Percentiles rank a stretch among this genome's conserved stretches.
These are phyloP conservation scores for Aspergillus egyptiacus DNA, from an alignment of 495 filamentous ascomycete genomes.

Conservation along the genomic window DNA sequence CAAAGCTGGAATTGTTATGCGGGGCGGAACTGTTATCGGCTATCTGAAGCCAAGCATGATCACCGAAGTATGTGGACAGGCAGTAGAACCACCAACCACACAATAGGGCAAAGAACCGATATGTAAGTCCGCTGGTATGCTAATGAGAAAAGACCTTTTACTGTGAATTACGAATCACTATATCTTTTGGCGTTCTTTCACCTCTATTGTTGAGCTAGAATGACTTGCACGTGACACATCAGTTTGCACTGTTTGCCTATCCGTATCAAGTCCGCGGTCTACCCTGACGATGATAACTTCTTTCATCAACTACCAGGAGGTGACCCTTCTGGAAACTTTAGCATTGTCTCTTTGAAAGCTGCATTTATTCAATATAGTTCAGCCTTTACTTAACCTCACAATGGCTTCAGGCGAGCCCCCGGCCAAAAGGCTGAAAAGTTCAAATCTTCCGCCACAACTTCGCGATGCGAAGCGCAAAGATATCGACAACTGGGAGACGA, in stretches of 20 bases:
- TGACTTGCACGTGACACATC: conserved; percentile 6
- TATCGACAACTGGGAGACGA: conserved; percentile 95
- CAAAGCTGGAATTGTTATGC: conserved; percentile 25
- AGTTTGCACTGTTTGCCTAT: conserved; percentile 16
- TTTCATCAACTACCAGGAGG: conserved; percentile 8
- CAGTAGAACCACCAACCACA: too few species aligned
- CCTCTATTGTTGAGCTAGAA: not conserved
- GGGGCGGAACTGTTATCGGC: conserved; percentile 8
- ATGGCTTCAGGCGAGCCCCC: conserved; percentile 42
- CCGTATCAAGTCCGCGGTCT: conserved; percentile 8
- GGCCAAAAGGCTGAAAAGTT: conserved; percentile 41
- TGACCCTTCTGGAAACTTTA: conserved; percentile 12
- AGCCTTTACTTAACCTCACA: not conserved
- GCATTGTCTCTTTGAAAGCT: too few species aligned
- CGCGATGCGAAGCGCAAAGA: conserved; percentile 74
- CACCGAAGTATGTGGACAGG: not conserved
- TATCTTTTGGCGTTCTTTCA: too few species aligned
- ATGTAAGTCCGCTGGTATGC: too few species aligned
- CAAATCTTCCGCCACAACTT: conserved; percentile 34
- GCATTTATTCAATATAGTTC: too few species aligned
- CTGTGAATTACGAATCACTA: too few species aligned
- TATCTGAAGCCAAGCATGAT: not conserved
- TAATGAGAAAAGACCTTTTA: too few species aligned
- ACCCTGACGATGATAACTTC: not conserved
- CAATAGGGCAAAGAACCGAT: not conserved